Evolutionary conservation across 192 early-diverging fungal species (phyloP).

Genomic region (Ramicandelaber brevisporus): DNA sequence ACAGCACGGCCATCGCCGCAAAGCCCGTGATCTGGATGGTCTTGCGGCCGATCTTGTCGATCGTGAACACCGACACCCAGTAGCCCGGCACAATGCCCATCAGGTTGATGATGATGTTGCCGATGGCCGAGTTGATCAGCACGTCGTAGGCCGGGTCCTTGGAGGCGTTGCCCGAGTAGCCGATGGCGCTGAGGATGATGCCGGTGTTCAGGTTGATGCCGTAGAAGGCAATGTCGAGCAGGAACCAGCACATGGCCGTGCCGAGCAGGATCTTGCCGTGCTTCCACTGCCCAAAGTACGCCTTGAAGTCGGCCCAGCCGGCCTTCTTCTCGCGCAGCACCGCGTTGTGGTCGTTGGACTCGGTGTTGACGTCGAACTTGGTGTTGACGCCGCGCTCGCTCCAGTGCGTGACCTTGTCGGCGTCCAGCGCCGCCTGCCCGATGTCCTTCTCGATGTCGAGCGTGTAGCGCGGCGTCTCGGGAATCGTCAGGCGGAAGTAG

Average conservation of each 20-base stretch:
- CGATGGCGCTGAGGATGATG: constrained; percentile 41
- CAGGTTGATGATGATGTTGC: constrained; percentile 75
- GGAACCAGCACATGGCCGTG: constrained; percentile 50
- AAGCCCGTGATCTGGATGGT: constrained; percentile 87
- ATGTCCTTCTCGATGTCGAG: constrained; percentile 9
- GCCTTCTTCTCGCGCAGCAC: not conserved
- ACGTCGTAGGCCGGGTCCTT: constrained; percentile 10
- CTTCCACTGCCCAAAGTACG: constrained; percentile 52
- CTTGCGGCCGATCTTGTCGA: constrained; percentile 77
- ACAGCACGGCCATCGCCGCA: constrained; percentile 41
- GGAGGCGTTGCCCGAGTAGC: constrained; percentile 19
- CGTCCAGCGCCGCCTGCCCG: constrained; percentile 10
- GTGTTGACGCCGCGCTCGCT: constrained; percentile 12
- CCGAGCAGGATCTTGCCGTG: constrained; percentile 60
- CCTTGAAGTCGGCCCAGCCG: constrained; percentile 18
- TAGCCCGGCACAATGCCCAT: constrained; percentile 82
- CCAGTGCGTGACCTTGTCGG: constrained; percentile 16
- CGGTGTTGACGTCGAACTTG: not conserved
- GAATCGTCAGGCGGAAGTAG: constrained; percentile 78
- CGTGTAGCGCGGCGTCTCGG: constrained; percentile 67
- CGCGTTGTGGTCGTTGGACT: not conserved
- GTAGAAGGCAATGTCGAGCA: constrained; percentile 57
- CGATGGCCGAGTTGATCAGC: constrained; percentile 44
- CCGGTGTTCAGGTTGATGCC: constrained; percentile 62
- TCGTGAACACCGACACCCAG: constrained; percentile 75